These are phyloP conservation scores for Xylaria acuta DNA, from an alignment of 495 filamentous ascomycete species.

Conservation along the genomic window DNA sequence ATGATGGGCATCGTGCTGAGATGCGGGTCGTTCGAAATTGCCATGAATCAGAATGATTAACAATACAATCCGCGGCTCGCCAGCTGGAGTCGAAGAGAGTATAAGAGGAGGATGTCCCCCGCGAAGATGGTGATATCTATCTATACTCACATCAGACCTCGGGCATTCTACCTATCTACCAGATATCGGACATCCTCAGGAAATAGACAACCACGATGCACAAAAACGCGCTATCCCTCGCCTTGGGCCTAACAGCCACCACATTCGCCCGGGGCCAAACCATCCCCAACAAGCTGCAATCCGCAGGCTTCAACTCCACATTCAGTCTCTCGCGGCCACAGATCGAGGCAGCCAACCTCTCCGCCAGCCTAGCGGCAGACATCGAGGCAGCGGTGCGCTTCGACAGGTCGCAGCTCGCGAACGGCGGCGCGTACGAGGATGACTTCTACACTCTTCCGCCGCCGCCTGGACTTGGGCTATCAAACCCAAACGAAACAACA, in stretches of 20 bases:
- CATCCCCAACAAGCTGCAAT: constrained; percentile 19
- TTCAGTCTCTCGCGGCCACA: constrained; percentile 43
- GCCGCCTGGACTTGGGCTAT: too few relatives aligned
- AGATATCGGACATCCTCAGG: neutral
- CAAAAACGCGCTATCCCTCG: neutral
- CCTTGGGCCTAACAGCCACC: neutral
- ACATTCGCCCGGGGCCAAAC: neutral
- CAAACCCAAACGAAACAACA: too few relatives aligned
- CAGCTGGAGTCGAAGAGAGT: neutral
- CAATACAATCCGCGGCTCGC: neutral
- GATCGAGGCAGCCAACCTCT: constrained; percentile 38
- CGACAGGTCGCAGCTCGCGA: constrained; percentile 47
- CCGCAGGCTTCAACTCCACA: constrained; percentile 45
- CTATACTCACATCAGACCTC: neutral
- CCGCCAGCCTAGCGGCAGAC: constrained; percentile 23
- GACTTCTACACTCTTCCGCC: constrained; percentile 38
- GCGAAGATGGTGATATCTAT: neutral
- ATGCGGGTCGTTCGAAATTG: neutral
- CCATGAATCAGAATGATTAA: neutral
- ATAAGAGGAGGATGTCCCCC: neutral
- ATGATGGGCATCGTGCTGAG: neutral
- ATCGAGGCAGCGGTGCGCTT: constrained; percentile 44
- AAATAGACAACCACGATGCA: neutral
- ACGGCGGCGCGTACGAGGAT: constrained; percentile 39
- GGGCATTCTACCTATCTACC: neutral